Evolutionary conservation across 1,284 basidiomycete species (phyloP).

Genomic region (Sanguinoderma infundibulare): DNA sequence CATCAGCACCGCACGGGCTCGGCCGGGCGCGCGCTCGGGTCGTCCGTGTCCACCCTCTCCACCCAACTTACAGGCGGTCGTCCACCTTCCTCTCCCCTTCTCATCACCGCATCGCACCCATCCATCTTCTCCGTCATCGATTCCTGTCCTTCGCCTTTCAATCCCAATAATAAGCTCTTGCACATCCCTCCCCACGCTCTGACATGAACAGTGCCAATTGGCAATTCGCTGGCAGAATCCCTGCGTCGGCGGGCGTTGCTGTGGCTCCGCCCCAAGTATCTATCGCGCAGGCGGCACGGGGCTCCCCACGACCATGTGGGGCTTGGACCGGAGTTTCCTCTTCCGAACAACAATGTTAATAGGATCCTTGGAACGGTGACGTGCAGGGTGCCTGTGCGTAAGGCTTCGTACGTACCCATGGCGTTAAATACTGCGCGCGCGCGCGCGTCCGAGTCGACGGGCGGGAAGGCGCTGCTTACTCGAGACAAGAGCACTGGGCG

Average conservation of each 20-base stretch:
- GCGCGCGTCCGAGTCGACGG: not conserved
- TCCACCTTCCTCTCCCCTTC: too few relatives aligned
- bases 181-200: constrained; percentile 1
- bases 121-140: not conserved
- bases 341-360: constrained; percentile 7
- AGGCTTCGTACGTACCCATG: not conserved
- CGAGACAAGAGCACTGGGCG: not conserved
- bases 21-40: not conserved
- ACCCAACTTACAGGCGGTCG: too few relatives aligned
- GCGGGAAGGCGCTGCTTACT: not conserved
- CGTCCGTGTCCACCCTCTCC: not conserved
- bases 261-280: not conserved
- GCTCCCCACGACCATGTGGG: not conserved
- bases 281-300: not conserved
- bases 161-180: not conserved
- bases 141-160: not conserved
- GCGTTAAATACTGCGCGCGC: not conserved
- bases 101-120: constrained; percentile 4
- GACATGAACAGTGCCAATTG: not conserved
- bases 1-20: constrained; percentile 10
- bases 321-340: constrained; percentile 5
- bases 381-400: not conserved
- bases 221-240: not conserved
- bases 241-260: too few relatives aligned
- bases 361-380: not conserved